Evolutionary conservation across 1,284 basidiomycete species (phyloP).

Genomic region (Cystobasidiaceae sp.): DNA sequence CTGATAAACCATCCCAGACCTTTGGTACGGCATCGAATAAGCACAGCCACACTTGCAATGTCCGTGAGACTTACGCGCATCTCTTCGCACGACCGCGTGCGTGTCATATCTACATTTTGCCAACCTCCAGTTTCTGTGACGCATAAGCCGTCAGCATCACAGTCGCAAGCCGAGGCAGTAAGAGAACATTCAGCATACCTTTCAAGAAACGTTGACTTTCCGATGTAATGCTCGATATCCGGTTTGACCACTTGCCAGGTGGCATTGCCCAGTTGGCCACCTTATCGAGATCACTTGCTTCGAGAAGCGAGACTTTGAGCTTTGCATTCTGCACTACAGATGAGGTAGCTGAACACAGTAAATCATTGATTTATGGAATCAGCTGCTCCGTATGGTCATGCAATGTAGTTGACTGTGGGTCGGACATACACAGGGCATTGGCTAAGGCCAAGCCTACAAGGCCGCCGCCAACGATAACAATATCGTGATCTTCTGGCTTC

Average conservation of each 20-base stretch:
- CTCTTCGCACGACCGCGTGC: constrained; percentile 69
- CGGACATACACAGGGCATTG: constrained; percentile 66
- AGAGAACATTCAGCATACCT: constrained; percentile 51
- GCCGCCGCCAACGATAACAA: constrained; percentile 91
- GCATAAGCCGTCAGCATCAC: not conserved
- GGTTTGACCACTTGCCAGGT: constrained; percentile 66
- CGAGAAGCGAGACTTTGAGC: constrained; percentile 61
- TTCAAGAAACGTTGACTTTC: constrained; percentile 70
- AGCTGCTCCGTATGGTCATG: too few species aligned
- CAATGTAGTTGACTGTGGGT: too few species aligned
- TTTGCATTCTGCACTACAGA: constrained; percentile 11
- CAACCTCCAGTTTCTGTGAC: constrained; percentile 76
- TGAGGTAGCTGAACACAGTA: constrained; percentile 19
- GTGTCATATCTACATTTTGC: constrained; percentile 64
- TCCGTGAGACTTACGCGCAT: constrained; percentile 62
- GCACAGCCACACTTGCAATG: not conserved
- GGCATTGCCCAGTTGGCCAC: constrained; percentile 63
- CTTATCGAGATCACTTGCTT: constrained; percentile 68
- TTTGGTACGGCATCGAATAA: not conserved
- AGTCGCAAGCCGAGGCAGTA: not conserved
- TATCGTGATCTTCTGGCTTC: constrained; percentile 57
- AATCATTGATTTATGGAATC: too few species aligned
- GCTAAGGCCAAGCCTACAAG: constrained; percentile 87
- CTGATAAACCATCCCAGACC: constrained; percentile 82
- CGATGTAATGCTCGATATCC: constrained; percentile 83